Percentiles rank a stretch among this genome's conserved stretches.
Evolutionary conservation across 2,329 filamentous ascomycete species (phyloP).

Genomic region (Biscogniauxia marginata): DNA sequence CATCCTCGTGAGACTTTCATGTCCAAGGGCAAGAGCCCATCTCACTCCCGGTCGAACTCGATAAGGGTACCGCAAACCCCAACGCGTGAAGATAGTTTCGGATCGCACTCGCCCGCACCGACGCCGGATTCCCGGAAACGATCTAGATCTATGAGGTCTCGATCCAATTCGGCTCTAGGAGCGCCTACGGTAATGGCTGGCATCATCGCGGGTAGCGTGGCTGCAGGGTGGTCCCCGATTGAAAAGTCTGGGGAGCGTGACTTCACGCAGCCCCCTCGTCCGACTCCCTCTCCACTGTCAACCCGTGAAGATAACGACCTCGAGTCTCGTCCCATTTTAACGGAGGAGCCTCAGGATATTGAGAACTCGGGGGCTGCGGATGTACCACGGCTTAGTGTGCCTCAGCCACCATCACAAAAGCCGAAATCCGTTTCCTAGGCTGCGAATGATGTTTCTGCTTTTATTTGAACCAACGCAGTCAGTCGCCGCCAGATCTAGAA

Average conservation of each 20-base stretch:
- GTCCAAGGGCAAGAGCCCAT: constrained; percentile 58
- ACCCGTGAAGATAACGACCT: constrained; percentile 29
- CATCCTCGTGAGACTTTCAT: constrained; percentile 72
- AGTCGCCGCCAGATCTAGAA: neutral
- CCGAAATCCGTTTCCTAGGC: constrained; percentile 34
- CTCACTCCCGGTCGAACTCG: constrained; percentile 64
- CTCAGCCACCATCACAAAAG: constrained; percentile 31
- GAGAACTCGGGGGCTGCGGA: constrained; percentile 22
- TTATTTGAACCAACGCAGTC: constrained; percentile 13
- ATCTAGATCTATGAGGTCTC: constrained; percentile 64
- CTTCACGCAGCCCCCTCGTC: constrained; percentile 35
- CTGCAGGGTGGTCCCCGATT: constrained; percentile 73
- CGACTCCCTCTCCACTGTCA: constrained; percentile 31
- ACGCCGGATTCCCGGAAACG: constrained; percentile 63
- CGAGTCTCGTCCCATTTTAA: constrained; percentile 26
- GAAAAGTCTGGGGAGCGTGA: constrained; percentile 44
- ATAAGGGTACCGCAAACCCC: constrained; percentile 62
- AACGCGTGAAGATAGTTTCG: constrained; percentile 53
- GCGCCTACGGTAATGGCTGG: constrained; percentile 81
- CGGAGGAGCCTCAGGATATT: constrained; percentile 38
- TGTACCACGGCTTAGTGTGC: constrained; percentile 31
- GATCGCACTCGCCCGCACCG: constrained; percentile 45
- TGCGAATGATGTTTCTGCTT: constrained; percentile 24
- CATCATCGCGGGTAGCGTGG: constrained; percentile 74
- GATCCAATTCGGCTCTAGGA: constrained; percentile 69